phyloP scores from a whole-genome alignment of 352 stramenopile genomes.

The Globisporangium abappressorium region DNA sequence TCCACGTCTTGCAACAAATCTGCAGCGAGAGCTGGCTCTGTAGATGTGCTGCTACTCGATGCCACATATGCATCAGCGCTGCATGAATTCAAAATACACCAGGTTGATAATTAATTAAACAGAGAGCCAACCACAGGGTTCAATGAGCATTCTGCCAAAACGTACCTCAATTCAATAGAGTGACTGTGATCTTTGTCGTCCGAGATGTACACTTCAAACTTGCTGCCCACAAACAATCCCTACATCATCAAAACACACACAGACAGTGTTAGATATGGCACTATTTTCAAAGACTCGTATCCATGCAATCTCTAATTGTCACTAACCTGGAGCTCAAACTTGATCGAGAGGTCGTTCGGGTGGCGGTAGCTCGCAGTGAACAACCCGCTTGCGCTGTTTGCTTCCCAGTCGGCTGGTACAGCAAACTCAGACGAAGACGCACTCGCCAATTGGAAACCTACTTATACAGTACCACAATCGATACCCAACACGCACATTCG shows the following conservation, averaged over 20 bases:
- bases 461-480: neutral
- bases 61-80: conserved; percentile 11
- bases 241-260: conserved; percentile 18
- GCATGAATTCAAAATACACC: neutral
- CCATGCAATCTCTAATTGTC: neutral
- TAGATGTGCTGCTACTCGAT: conserved; percentile 2
- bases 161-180: conserved; percentile 71
- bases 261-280: neutral
- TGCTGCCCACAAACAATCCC: conserved; percentile 71
- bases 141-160: neutral
- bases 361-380: conserved; percentile 60
- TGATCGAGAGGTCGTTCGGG: conserved; percentile 40
- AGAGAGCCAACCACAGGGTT: neutral
- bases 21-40: conserved; percentile 24
- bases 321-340: conserved; percentile 63
- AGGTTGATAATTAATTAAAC: neutral
- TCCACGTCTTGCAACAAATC: conserved; percentile 52
- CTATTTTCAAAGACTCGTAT: neutral
- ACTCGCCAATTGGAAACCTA: conserved; percentile 17
- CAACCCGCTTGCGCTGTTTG: conserved; percentile 54
- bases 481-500: neutral
- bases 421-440: conserved; percentile 21
- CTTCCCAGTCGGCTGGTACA: conserved; percentile 56
- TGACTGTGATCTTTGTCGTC: conserved; percentile 61
- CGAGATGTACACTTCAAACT: conserved; percentile 79